Evolutionary conservation across 148 eudicot genomes (phyloP), one percentile per base, ranked within the genome.

Genomic region (Dianthus caryophyllus): DNA sequence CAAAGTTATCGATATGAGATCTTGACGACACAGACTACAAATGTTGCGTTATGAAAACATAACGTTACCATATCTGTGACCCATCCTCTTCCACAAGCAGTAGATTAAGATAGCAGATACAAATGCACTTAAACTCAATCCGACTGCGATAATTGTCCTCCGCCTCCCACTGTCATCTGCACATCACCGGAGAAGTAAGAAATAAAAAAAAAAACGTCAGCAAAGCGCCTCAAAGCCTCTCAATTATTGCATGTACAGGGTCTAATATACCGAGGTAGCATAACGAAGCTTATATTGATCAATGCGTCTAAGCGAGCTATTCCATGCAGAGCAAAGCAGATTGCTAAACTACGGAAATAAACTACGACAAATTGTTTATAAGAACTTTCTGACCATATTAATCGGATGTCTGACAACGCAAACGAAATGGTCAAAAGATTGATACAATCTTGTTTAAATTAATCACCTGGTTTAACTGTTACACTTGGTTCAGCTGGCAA

Each of bases 1-100:
- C 55, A 81, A 50, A 81, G 81, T 24, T 64, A 64, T 33, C 83
- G 75, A 60, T 76, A 81, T n/a, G 44, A 84, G 79, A 17, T 83
- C 85, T 31, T 17, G 51, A 33, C 4, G 38, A 33, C 3, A 33
- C 2, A 9, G 43, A 59, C 7, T n/a, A 5, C 5, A 1, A 41
- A 33, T 2, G 33, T 33, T 15, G 20, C 46, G 33, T 59, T 59
- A 2, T 31, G 64, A 59, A n/a, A 16, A 9, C 46, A n/a, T 12
- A 59, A 33, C 4, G 52, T 48, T 55, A 30, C 59, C 47, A 55
- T 69, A 60, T 57, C 25, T 5, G 6, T 30, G 52, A 69, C 52
- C 64, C 48, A 53, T 72, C 70, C 75, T 24, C 76, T 60, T 73
- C 80, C 75, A 73, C 46, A 69, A 33, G 46, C 41, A 52, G 43